Conservation (phyloP, 305 asterid genomes). For the Withania somnifera region DNA sequence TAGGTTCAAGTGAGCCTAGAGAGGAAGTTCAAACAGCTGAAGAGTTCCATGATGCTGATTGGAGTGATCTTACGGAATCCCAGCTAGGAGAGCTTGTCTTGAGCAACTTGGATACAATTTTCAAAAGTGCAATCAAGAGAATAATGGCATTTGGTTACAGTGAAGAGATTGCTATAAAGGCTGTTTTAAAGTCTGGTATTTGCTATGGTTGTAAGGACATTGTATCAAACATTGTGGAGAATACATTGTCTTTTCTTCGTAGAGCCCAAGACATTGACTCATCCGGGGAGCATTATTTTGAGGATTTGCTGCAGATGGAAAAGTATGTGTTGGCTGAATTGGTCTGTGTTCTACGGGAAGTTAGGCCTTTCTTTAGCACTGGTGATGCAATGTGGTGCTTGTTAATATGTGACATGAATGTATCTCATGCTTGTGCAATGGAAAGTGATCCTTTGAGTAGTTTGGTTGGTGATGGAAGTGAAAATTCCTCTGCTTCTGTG, state of each 20-base stretch:
- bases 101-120: slow-evolving; percentile 62
- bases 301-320: slow-evolving; percentile 74
- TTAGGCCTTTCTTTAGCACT: slow-evolving; percentile 75
- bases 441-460: slow-evolving; percentile 47
- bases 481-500: slow-evolving; percentile 23
- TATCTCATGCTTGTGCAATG: slow-evolving; percentile 78
- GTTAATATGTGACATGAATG: slow-evolving; percentile 83
- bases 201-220: slow-evolving; percentile 88
- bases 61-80: slow-evolving; percentile 83
- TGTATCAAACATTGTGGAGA: slow-evolving; percentile 80
- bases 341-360: slow-evolving; percentile 72
- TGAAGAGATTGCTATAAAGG: slow-evolving; percentile 59
- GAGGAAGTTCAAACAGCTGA: slow-evolving; percentile 42
- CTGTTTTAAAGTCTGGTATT: slow-evolving; percentile 73
- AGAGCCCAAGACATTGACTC: slow-evolving; percentile 48
- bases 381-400: slow-evolving; percentile 99
- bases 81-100: slow-evolving; percentile 75
- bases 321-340: slow-evolving; percentile 80
- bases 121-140: slow-evolving; percentile 70
- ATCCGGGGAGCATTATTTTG: slow-evolving; percentile 56
- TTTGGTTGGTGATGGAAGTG: slow-evolving; percentile 30
- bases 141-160: slow-evolving; percentile 57
- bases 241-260: slow-evolving; percentile 56
- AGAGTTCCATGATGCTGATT: slow-evolving; percentile 60
- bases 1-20: slow-evolving; percentile 27